A percentile compares a stretch with the other conserved stretches of the same genome.
Conservation (phyloP, 352 stramenopile species). For the Globisporangium cystogenes region DNA sequence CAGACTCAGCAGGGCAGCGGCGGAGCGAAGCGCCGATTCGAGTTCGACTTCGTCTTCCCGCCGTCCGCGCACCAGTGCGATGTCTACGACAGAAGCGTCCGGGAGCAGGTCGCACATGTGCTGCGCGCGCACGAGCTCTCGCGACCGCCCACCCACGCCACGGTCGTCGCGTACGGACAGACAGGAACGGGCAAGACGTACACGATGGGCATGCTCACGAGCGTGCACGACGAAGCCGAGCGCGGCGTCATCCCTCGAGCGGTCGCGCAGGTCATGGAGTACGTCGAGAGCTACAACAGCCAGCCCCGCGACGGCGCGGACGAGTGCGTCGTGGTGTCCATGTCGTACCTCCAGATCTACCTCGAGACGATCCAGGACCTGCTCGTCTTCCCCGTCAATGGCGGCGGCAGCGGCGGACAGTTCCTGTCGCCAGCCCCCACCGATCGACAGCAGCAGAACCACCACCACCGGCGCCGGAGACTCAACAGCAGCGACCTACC, state of each 20-base stretch:
- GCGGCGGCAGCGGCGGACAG: not conserved
- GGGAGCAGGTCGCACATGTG: slow-evolving; percentile 33
- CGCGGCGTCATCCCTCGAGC: slow-evolving; percentile 64
- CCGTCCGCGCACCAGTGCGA: slow-evolving; percentile 40
- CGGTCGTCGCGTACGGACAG: slow-evolving; percentile 64
- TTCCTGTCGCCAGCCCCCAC: not conserved
- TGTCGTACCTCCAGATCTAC: slow-evolving; percentile 76
- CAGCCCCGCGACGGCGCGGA: not conserved
- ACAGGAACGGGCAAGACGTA: slow-evolving; percentile 75
- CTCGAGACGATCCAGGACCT: slow-evolving; percentile 71
- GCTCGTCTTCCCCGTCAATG: slow-evolving; percentile 20
- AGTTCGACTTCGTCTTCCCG: slow-evolving; percentile 62
- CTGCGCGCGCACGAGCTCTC: slow-evolving; percentile 20
- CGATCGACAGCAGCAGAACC: not conserved
- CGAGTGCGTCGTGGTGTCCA: slow-evolving; percentile 17
- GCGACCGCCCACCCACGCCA: slow-evolving; percentile 24
- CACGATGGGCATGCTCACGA: slow-evolving; percentile 67
- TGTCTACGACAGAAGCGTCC: slow-evolving; percentile 40
- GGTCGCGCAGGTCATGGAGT: slow-evolving; percentile 40
- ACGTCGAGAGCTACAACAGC: slow-evolving; percentile 17
- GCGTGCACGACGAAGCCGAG: slow-evolving; percentile 21
- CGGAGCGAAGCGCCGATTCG: slow-evolving; percentile 35
- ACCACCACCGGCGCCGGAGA: not conserved
- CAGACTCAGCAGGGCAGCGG: slow-evolving; percentile 15
- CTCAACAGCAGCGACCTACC: slow-evolving; percentile 22